Evolutionary conservation across 2,329 filamentous ascomycete species (phyloP).

Genomic region (Ophiostoma sp.): DNA sequence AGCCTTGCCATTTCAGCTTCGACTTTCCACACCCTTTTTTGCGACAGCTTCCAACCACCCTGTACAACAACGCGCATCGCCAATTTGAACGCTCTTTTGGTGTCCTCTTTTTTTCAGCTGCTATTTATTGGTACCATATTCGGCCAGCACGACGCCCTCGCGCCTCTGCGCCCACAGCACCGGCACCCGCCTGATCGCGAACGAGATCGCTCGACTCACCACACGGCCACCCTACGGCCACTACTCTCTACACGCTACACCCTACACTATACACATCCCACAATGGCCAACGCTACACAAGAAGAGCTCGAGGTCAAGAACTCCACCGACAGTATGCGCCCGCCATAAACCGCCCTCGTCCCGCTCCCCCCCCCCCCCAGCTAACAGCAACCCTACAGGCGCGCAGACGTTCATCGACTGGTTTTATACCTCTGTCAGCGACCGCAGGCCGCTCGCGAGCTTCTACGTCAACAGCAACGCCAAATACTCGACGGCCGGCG

Average conservation of each 20-base stretch:
- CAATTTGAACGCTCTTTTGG: not conserved
- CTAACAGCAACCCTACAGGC: constrained; percentile 41
- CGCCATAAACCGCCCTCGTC: not conserved
- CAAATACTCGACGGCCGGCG: constrained; percentile 46
- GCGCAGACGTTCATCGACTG: constrained; percentile 65
- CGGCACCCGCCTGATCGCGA: not conserved
- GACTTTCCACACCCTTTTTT: not conserved
- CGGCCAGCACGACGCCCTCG: not conserved
- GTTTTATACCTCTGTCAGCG: constrained; percentile 71
- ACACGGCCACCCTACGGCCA: not conserved
- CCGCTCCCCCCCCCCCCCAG: not conserved
- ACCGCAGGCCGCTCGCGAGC: constrained; percentile 51
- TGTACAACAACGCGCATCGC: not conserved
- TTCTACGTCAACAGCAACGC: constrained; percentile 64
- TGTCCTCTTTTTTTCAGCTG: not conserved
- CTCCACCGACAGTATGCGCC: constrained; percentile 43
- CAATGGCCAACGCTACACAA: constrained; percentile 23
- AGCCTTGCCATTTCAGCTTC: not conserved
- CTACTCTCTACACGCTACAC: not conserved
- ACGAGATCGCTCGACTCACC: not conserved
- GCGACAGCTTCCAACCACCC: not conserved
- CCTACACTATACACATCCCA: not conserved
- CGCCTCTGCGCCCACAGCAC: not conserved
- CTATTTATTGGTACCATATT: not conserved
- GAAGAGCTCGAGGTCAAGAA: constrained; percentile 43